These are phyloP conservation scores for Lasiosphaeriaceae sp. DNA, from an alignment of 495 filamentous ascomycete species.

Conservation along the genomic window DNA sequence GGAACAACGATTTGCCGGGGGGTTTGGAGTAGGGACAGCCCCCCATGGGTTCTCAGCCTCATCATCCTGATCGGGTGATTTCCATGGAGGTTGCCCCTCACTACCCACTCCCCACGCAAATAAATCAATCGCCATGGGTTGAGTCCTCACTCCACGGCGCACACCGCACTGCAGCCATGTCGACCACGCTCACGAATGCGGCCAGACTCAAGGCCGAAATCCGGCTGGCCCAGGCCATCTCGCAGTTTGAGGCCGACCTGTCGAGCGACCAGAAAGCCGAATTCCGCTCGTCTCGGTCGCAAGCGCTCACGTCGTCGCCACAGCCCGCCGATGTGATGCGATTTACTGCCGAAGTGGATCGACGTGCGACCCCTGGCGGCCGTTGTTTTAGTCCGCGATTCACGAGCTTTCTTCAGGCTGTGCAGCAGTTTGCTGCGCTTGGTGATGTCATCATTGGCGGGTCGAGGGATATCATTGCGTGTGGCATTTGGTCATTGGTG, in stretches of 20 bases:
- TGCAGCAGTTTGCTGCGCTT: conserved; percentile 41
- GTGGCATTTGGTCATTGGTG: conserved; percentile 43
- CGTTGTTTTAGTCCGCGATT: conserved; percentile 34
- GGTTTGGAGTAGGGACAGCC: no score
- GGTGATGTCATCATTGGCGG: conserved; percentile 45
- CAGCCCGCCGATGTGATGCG: conserved; percentile 36
- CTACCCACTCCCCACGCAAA: no score
- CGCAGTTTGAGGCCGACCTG: conserved; percentile 39
- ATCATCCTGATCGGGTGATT: no score
- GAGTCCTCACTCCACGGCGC: no score
- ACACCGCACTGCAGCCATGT: no score
- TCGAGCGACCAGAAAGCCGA: conserved; percentile 33
- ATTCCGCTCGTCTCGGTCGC: conserved; percentile 18
- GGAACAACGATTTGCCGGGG: no score
- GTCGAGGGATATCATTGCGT: conserved; percentile 43
- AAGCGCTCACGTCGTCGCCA: conserved; percentile 20
- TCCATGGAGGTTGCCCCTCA: no score
- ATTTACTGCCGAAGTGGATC: conserved; percentile 41
- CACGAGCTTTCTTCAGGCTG: conserved; percentile 37
- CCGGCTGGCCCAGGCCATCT: no score
- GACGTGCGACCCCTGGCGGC: conserved; percentile 8
- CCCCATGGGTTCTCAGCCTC: no score
- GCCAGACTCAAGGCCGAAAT: no score
- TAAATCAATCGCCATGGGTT: no score
- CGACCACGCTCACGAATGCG: no score